Evolutionary conservation across 2,329 filamentous ascomycete species (phyloP).

Genomic region (Hypocreales sp.): DNA sequence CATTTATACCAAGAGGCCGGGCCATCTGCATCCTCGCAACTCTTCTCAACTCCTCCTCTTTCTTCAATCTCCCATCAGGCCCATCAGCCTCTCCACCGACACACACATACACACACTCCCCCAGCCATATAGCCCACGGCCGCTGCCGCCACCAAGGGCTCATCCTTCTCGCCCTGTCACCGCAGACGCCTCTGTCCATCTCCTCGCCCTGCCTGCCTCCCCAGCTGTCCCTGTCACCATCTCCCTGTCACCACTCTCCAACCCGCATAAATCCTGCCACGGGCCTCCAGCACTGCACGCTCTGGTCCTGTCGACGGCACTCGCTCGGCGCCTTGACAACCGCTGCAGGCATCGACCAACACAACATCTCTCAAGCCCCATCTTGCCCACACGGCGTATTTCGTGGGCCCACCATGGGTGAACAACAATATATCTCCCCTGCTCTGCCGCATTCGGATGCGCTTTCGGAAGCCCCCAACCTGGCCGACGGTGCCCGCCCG

Average conservation of each 20-base stretch:
- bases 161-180: too few species aligned
- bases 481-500: conserved; percentile 11
- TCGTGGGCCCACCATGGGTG: conserved; percentile 13
- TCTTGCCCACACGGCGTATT: conserved; percentile 1
- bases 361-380: neutral
- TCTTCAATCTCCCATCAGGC: conserved; percentile 4
- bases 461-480: conserved; percentile 12
- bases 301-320: conserved; percentile 2
- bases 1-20: conserved; percentile 7
- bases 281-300: too few species aligned
- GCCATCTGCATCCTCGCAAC: conserved; percentile 6
- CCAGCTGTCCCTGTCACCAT: too few species aligned
- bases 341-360: conserved; percentile 1
- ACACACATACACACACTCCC: too few species aligned
- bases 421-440: conserved; percentile 17
- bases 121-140: too few species aligned
- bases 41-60: conserved; percentile 3
- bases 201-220: too few species aligned
- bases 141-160: too few species aligned
- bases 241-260: too few species aligned
- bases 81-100: too few species aligned
- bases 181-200: too few species aligned
- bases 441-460: conserved; percentile 15
- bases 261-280: too few species aligned
- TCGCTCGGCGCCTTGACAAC: conserved; percentile 3